Evolutionary conservation across 768 basidiomycete species (phyloP), one percentile per base, ranked within the genome.

Genomic region (Leccinum subgranulosum): DNA sequence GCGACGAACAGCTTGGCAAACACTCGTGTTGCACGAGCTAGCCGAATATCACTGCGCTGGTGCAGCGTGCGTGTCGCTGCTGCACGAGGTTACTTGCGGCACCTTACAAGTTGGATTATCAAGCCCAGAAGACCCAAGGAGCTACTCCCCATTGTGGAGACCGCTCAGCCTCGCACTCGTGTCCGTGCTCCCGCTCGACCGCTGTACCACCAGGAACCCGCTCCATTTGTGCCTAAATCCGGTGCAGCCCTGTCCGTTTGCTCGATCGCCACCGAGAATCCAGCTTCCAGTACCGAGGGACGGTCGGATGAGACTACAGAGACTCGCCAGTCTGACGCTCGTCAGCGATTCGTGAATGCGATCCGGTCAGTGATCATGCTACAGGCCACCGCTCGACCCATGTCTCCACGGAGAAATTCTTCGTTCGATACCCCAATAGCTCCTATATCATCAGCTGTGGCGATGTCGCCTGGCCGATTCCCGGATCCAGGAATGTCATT

Each of bases 361-460:
- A 79, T 81, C 21, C 77, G 79, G 31, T 76, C 76, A 39, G 78
- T 81, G 17, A 78, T 79, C 58, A 80, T 79, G 73, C 66, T 75
- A 64, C 74, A 75, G 64, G 60, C 63, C 63, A 69, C 74, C 21
- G 54, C 74, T 48, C 66, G 66, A 36, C 59, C 69, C 43, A 62
- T 67, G 60, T 70, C 73, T 7, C 67, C 74, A 6, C 67, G 65
- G n/a, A 61, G 71, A 39, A 69, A 65, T 46, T 70, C 65, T 29
- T 73, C 69, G 45, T 72, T 61, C 29, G 70, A 65, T 31, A 70
- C 64, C 14, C 72, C 64, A 2, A 58, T 67, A 51, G 53, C 41
- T 28, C 64, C 69, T 2, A 36, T 25, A 49, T 69, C 69, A 12
- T 59, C 66, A 3, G 64, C 54, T 6, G 2, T 58, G 49, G 19